Percentiles rank a stretch among this genome's conserved stretches.
Evolutionary conservation across 2,329 filamentous ascomycete species (phyloP).

Genomic region (Epichloe gansuensis): DNA sequence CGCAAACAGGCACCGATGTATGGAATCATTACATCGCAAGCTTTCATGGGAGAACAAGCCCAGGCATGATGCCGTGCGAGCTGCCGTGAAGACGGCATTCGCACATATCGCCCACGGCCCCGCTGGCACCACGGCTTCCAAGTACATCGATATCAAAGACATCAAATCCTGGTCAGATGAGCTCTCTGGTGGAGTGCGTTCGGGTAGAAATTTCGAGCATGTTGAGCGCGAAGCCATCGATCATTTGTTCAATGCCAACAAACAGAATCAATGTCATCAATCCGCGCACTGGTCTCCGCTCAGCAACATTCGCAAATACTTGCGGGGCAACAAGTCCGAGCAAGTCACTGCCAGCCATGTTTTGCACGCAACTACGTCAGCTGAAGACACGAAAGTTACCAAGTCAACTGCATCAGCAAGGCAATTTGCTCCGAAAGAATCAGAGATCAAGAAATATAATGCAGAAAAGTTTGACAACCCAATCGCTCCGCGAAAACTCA

Average conservation of each 20-base stretch:
- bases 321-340: constrained; percentile 13
- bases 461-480: constrained; percentile 18
- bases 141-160: constrained; percentile 24
- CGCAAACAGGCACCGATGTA: constrained; percentile 31
- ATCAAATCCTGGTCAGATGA: constrained; percentile 26
- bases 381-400: constrained; percentile 3
- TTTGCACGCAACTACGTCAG: constrained; percentile 14
- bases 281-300: constrained; percentile 13
- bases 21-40: constrained; percentile 31
- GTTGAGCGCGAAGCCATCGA: constrained; percentile 33
- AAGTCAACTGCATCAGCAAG: constrained; percentile 28
- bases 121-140: constrained; percentile 18
- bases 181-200: constrained; percentile 24
- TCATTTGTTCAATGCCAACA: constrained; percentile 26
- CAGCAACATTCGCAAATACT: constrained; percentile 22
- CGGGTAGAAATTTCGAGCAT: constrained; percentile 31
- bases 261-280: constrained; percentile 4
- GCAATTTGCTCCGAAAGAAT: constrained; percentile 26
- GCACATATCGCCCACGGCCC: constrained; percentile 23
- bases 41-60: constrained; percentile 33
- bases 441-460: constrained; percentile 23
- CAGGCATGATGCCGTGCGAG: constrained; percentile 21
- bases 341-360: constrained; percentile 12
- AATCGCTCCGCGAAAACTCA: constrained; percentile 14
- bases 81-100: constrained; percentile 29